Evolutionary conservation across 1,284 basidiomycete species (phyloP), one percentile per base, ranked within the genome.

Genomic region (Ustilago cynodontis): DNA sequence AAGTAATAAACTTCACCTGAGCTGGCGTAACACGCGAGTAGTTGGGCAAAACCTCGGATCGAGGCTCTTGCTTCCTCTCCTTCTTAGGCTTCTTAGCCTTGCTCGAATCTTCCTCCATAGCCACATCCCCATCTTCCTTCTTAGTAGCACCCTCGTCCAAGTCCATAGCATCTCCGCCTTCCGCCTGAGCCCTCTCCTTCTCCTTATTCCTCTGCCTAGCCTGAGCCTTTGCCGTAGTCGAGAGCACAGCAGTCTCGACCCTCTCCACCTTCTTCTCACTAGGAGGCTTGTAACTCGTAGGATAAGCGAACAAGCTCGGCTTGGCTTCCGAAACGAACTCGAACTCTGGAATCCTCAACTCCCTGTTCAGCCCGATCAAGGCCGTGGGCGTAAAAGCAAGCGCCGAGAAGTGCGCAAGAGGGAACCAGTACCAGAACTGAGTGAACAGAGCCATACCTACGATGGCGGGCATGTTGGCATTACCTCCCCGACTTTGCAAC

Each of bases 1-100:
- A 97, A 50, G 90, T 89, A 82, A 99, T 90, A 87, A 93, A 91
- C 22, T 91, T 89, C 35, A 97, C 88, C 86, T 99, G 97, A 0
- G 92, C 91, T 18, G 96, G 94, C 0, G 93, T 95, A 20, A 98
- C 94, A 58, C 97, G 92, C 14, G 95, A 93, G 84, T 98, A 92
- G 88, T 99, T 99, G 31, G 90, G 88, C 18, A 95, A 88, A 65
- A 88, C 90, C 87, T 96, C 94, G 14, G 89, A 93, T 1, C 89
- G 87, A 0, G 93, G 91, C 83, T 98, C 95, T 20, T 76, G 76
- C 85, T 92, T 92, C 82, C 91, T 90, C 72, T 88, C 86, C 65
- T 83, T 79, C 49, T 77, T 66, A 7, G 61, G 47, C 62, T 79
- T 64, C 26, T 39, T 66, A 13, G 55, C 52, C 52, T 74, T 63